Evolutionary conservation across 163 green algal genomes (phyloP).

Genomic region (Trebouxiophyceae sp.): DNA sequence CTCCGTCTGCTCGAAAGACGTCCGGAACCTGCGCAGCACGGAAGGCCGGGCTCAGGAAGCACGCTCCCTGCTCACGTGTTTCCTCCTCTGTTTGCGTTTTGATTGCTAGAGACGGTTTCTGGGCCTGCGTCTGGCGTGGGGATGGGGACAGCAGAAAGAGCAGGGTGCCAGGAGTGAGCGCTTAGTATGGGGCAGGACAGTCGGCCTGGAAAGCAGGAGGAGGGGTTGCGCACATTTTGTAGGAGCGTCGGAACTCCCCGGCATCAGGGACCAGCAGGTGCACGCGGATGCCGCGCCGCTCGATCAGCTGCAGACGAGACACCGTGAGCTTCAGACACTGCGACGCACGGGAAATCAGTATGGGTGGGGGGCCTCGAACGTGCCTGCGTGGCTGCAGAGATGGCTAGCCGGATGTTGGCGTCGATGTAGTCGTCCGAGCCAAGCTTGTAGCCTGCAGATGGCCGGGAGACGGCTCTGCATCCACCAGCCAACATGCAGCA

Average conservation of each 20-base stretch:
- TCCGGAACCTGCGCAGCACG: constrained; percentile 49
- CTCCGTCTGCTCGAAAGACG: constrained; percentile 46
- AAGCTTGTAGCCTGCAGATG: constrained; percentile 69
- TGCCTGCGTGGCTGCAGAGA: constrained; percentile 46
- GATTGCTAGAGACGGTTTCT: too few relatives aligned
- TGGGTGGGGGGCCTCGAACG: background rate
- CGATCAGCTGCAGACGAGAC: constrained; percentile 14
- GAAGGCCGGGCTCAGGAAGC: background rate
- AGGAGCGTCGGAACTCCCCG: constrained; percentile 67
- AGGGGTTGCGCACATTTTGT: constrained; percentile 57
- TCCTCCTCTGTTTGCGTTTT: too few relatives aligned
- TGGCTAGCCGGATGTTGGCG: constrained; percentile 81
- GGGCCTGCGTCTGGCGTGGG: background rate
- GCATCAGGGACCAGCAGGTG: constrained; percentile 49
- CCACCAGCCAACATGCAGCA: background rate
- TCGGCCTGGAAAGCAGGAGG: too few relatives aligned
- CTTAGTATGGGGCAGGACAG: too few relatives aligned
- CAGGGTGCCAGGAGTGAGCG: too few relatives aligned
- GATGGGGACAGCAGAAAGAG: too few relatives aligned
- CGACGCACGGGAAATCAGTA: background rate
- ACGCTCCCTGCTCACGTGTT: too few relatives aligned
- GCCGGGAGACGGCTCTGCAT: background rate
- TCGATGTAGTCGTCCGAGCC: constrained; percentile 88
- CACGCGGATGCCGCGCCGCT: constrained; percentile 25
- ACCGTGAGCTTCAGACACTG: background rate